Evolutionary conservation across 306 rosid genomes (phyloP), one percentile per base, ranked within the genome.

Genomic region (Trifolium dubium): DNA sequence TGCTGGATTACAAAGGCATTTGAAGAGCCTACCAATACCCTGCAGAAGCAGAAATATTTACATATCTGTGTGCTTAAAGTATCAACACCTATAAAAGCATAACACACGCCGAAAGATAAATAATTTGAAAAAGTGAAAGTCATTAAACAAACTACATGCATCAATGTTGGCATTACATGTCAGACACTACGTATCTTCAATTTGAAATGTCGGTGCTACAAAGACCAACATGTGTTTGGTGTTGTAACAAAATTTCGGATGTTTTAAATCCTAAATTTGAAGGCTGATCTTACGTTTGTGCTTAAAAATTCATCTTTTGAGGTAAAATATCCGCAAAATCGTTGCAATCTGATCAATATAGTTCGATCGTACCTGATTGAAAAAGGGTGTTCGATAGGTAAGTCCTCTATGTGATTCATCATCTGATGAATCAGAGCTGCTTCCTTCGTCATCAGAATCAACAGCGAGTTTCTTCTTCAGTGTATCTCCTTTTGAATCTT

Each of bases 1-100:
- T 73, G 99, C 97, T 68, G 99, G 99, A 89, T 87, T 92, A 41
- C 99, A 94, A 18, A 94, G 97, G 88, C 99, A 94, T 83, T 92
- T 89, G 88, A 94, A 94, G 67, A 94, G 92, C 75, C 93, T 92
- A 17, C 96, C 97, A 3, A 94, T 53, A 30, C 99, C 95, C 99
- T 91, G 92, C 73, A 50, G 37, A 63, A 58, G 44, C 75, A 53
- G 3, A 72, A 72, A 77, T 62, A 12, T 67, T 47, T 64, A 28
- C 47, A 35, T 39, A 59, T 67, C 4, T 34, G 39, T 8, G 23
- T 64, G 35, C 37, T 39, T 63, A 32, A 54, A 40, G 50, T 47
- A 17, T 56, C 75, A 18, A 44, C 50, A 29, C 8, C 11, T 55
- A 23, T 10, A 13, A 19, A 55, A 14, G 1, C 51, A 46, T 11